Conservation (phyloP, 768 basidiomycete species). For the Kwoniella mangroviensis region DNA sequence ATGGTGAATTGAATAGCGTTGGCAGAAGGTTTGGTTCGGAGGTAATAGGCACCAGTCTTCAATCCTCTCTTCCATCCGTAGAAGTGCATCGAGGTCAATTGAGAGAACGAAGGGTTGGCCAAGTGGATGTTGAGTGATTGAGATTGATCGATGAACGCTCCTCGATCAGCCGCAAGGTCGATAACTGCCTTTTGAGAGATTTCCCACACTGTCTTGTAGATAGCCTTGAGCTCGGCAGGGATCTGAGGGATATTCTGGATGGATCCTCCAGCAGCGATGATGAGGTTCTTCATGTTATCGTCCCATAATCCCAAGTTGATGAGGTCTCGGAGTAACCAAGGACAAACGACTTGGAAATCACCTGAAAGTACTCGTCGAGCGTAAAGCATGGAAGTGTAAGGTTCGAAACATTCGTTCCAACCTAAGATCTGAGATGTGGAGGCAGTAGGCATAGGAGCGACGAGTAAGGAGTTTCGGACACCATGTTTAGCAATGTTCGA, state of each 20-base stretch:
- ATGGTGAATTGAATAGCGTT: slow-evolving; percentile 98
- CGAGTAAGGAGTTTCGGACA: slow-evolving; percentile 83
- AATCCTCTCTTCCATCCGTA: slow-evolving; percentile 99
- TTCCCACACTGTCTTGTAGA: slow-evolving; percentile 99
- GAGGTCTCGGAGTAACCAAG: slow-evolving; percentile 97
- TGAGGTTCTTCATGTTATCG: slow-evolving; percentile 98
- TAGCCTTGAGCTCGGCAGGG: slow-evolving; percentile 88
- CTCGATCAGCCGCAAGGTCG: slow-evolving; percentile 97
- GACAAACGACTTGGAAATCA: slow-evolving; percentile 99
- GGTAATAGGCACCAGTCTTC: slow-evolving; percentile 96
- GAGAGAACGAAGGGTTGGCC: slow-evolving; percentile 82
- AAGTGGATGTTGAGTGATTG: slow-evolving; percentile 94
- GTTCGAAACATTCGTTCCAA: slow-evolving; percentile 98
- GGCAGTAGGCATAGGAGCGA: slow-evolving; percentile 99
- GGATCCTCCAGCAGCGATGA: slow-evolving; percentile 88
- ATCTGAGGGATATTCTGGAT: slow-evolving; percentile 82
- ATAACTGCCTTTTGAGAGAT: slow-evolving; percentile 98
- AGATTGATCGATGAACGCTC: slow-evolving; percentile 93
- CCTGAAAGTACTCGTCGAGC: slow-evolving; percentile 98
- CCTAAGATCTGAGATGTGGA: slow-evolving; percentile 98
- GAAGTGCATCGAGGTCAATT: slow-evolving; percentile 65
- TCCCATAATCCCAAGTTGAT: slow-evolving; percentile 95
- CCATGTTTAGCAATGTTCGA: slow-evolving; percentile 80
- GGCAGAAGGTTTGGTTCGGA: slow-evolving; percentile 90
- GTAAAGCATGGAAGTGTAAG: slow-evolving; percentile 98